Percentiles rank a stretch among this genome's conserved stretches.
These are phyloP conservation scores for Yamadazyma taylorii DNA, from an alignment of 1,139 yeast genomes.

Conservation along the genomic window DNA sequence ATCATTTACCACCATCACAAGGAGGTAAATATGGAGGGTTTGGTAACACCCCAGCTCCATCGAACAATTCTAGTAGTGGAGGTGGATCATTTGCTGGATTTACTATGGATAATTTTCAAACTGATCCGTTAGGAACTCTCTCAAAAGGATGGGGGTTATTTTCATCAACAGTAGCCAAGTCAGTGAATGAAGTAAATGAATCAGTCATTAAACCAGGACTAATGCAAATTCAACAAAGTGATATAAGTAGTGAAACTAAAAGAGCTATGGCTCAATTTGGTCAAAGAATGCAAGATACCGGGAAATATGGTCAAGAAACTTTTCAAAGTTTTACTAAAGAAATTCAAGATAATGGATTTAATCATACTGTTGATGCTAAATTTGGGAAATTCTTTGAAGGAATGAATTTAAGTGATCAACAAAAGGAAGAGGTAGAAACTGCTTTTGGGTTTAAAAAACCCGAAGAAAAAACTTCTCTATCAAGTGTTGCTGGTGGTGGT, in stretches of 20 bases:
- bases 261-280: constrained; percentile 96
- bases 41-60: constrained; percentile 72
- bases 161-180: constrained; percentile 77
- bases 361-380: constrained; percentile 45
- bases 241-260: constrained; percentile 74
- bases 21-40: constrained; percentile 94
- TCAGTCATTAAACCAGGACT: constrained; percentile 86
- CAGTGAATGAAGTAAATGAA: constrained; percentile 83
- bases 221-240: constrained; percentile 78
- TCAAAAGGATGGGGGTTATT: constrained; percentile 94
- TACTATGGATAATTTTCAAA: constrained; percentile 73
- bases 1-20: constrained; percentile 82
- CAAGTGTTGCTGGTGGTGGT: constrained; percentile 54
- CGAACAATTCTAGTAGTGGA: constrained; percentile 24
- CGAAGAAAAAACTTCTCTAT: constrained; percentile 54
- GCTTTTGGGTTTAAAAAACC: constrained; percentile 75
- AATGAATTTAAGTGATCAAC: constrained; percentile 25
- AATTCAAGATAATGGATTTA: constrained; percentile 32
- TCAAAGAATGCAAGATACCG: constrained; percentile 88
- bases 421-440: constrained; percentile 44
- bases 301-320: constrained; percentile 66
- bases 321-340: constrained; percentile 62
- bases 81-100: constrained; percentile 51
- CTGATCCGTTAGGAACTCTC: constrained; percentile 86
- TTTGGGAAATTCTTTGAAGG: constrained; percentile 55